Evolutionary conservation across 768 basidiomycete species (phyloP), one percentile per base, ranked within the genome.

Genomic region (Rhizopogon rudus): DNA sequence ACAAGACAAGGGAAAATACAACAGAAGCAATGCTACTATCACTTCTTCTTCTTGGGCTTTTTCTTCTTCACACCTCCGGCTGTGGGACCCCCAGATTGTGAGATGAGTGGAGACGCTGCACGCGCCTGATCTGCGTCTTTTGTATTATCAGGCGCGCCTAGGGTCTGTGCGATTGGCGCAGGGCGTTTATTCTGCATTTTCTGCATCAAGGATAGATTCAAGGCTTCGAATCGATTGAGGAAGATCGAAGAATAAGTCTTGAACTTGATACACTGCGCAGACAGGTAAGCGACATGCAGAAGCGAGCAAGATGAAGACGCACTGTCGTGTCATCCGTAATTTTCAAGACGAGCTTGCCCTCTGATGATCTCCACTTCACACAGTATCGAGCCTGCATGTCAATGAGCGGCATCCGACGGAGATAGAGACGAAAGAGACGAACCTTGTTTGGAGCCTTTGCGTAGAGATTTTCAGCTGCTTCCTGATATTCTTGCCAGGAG

Each of bases 161-260:
- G 9, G 3, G 35, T 2, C 22, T 67, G 65, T 25, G 71, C 64
- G 12, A 71, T 66, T 31, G 71, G 71, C 49, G 70, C 68, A 3
- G 71, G 71, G 53, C 69, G 77, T 14, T 66, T 77, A 64, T 93
- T 92, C 66, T 84, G 88, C 86, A 93, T 93, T 73, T 88, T 89
- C 63, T 86, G 81, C 77, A 93, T 88, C 51, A 97, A 76, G 6
- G 88, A 83, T 42, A 89, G 80, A 67, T 96, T 97, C 57, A 98
- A 79, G 6, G 87, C 80, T 71, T 98, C 94, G 74, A 98, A 98
- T 61, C 95, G 89, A 78, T 98, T 97, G 60, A 98, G 86, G 73
- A 92, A 93, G 67, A 96, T 87, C 50, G 91, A 92, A 3, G 94
- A 97, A 63, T 87, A 86, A 1, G 95, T 96, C 71, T 95, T 93